Base-by-base conservation (phyloP, 257 asterid species). In the Thymus quinquecostatus region DNA sequence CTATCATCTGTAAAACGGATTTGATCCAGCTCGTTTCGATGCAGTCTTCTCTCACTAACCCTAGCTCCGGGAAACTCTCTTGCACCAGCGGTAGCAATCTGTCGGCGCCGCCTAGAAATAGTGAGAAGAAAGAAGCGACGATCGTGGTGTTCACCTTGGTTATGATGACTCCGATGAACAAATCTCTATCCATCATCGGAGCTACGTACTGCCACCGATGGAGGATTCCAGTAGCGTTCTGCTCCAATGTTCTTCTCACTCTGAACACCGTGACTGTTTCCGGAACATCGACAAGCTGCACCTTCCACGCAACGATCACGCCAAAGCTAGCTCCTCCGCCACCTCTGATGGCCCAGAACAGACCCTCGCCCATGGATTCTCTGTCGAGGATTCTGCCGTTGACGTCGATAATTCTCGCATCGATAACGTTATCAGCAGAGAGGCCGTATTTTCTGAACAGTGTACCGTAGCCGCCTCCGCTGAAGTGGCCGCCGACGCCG, bases 401-500 rank as follows among this genome's bases (percentile, higher is more conserved):
- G 10, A 53, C 86, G 9, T 82, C 77, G 63, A 70, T 13, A 4
- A 70, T 59, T 70, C 68, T 47, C 1, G 84, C 87, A 53, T 82
- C 82, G 1, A 82, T 66, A 3, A 82, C 29, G 33, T 82, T 58
- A 28, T 82, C 87, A 0, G 75, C 84, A 3, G 84, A 66, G 4
- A 82, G 38, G 3, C 84, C 80, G 4, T 79, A 70, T 32, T 70
- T 82, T 27, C 84, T 70, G 29, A 77, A 2, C 66, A 79, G 1
- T 3, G 57, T 38, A 30, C 84, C 87, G 64, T 79, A 79, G 27
- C 82, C 87, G 21, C 82, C 87, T 5, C 87, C 84, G 4, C 86
- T 75, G 50, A 82, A 38, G 59, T 74, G 82, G 12, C 82, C 82
- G 0, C 78, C 82, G 27, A 72, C 78, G 1, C 85, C 82, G 2